Conservation (phyloP, 2,329 filamentous ascomycete species). For the Botrytis fragariae region DNA sequence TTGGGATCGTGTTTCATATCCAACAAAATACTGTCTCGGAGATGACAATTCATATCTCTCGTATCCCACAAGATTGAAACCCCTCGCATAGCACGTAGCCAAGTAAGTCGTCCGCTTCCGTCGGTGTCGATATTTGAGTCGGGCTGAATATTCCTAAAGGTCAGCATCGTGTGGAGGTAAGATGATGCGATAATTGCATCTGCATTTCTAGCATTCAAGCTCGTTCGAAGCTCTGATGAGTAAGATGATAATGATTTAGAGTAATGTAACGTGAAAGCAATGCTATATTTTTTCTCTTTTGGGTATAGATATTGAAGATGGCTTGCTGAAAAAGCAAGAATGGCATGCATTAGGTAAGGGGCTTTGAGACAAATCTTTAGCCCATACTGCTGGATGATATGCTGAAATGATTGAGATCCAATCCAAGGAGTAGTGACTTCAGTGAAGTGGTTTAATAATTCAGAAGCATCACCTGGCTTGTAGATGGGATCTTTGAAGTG, state of each 20-base stretch:
- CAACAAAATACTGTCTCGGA: background rate
- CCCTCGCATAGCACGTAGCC: conserved; percentile 11
- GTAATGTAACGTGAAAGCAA: conserved; percentile 14
- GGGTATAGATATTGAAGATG: conserved; percentile 18
- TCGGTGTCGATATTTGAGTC: background rate
- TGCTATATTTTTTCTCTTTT: conserved; percentile 6
- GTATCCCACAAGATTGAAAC: background rate
- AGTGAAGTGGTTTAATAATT: conserved; percentile 1
- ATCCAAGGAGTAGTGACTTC: background rate
- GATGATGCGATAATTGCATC: conserved; percentile 11
- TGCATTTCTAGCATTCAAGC: background rate
- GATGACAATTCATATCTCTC: background rate
- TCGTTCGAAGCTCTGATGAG: background rate
- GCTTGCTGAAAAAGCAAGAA: conserved; percentile 22
- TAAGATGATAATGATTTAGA: conserved; percentile 3
- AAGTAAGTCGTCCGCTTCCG: background rate
- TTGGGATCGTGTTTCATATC: background rate
- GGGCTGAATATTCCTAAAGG: conserved; percentile 17
- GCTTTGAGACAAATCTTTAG: conserved; percentile 7
- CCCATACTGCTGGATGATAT: conserved; percentile 16
- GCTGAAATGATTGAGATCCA: conserved; percentile 10
- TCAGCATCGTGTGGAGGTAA: conserved; percentile 17
- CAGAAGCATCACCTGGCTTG: background rate
- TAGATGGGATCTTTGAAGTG: background rate
- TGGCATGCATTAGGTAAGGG: conserved; percentile 21